Evolutionary conservation across 495 filamentous ascomycete species (phyloP).

Genomic region (Daldinia childiae): DNA sequence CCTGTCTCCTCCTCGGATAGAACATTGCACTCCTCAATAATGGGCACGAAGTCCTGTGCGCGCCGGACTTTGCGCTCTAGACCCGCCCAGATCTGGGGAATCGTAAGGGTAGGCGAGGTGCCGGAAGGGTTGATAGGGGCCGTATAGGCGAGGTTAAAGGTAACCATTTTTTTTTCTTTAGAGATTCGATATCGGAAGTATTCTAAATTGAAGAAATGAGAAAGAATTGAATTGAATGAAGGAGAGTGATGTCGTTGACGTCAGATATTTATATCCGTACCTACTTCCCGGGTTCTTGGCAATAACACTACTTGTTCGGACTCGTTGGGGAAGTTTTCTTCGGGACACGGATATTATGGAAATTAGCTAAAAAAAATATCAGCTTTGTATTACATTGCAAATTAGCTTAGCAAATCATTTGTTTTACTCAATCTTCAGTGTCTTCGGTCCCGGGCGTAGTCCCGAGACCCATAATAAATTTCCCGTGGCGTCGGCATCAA

Average conservation of each 20-base stretch:
- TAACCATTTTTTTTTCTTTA: conserved; percentile 44
- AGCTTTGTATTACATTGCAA: background rate
- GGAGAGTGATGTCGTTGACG: background rate
- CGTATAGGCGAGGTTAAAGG: conserved; percentile 54
- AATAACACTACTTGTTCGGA: background rate
- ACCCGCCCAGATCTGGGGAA: conserved; percentile 53
- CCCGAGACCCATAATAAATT: background rate
- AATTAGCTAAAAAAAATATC: too few species aligned
- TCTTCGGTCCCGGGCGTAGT: background rate
- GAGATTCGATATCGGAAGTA: background rate
- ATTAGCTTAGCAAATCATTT: background rate
- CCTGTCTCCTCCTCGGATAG: conserved; percentile 38
- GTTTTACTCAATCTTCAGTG: background rate
- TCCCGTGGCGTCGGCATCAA: background rate
- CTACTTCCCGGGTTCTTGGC: background rate
- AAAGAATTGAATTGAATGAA: background rate
- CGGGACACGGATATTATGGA: too few species aligned
- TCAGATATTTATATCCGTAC: background rate
- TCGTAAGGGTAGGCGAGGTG: conserved; percentile 44
- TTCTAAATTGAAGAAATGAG: background rate
- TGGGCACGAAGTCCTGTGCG: conserved; percentile 53
- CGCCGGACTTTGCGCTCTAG: conserved; percentile 52
- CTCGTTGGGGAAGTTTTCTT: background rate
- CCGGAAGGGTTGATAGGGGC: conserved; percentile 52
- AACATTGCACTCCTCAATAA: conserved; percentile 50